Base-by-base conservation (phyloP, 441 rosid genomes). In the Bocquillonia castaneifolia region DNA sequence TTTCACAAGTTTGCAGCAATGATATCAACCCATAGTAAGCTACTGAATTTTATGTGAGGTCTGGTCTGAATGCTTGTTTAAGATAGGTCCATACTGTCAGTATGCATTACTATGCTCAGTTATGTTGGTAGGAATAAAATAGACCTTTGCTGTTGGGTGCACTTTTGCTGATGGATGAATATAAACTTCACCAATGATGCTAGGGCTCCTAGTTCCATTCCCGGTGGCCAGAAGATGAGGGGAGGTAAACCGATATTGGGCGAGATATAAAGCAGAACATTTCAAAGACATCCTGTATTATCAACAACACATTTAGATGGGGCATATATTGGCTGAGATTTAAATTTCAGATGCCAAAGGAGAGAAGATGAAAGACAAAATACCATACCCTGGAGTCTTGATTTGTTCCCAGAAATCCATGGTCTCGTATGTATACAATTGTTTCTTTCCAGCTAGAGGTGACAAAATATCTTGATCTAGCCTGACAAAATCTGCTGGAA, bases 381-480 rank as follows among this genome's bases (percentile, higher is more conserved):
- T 37, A 67, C 31, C 55, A 15, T 76, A 91, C 97, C 91, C 95
- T 0, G 97, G 95, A 69, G 93, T 80, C 74, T 88, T 88, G 10
- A 91, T 89, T 81, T 91, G 93, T 75, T 88, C 91, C 95, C 95
- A 91, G 80, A 88, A 91, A 61, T 88, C 88, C 73, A 60, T 77
- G 59, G 85, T 85, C 78, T 87, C 93, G 40, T 83, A 87, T 59
- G 92, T 84, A 76, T 85, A 90, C 54, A 88, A 74, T 73, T 82
- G 87, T 82, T 81, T 88, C 82, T 91, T 91, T 74, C 97, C 97
- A 52, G 95, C 85, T 62, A 91, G 90, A 67, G 94, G 97, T 55
- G 97, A 88, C 71, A 90, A 70, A 61, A 90, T 88, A 78, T 88
- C 97, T 73, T 91, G 97, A 78, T 91, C 97, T 79, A 91, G 74